Evolutionary conservation across 306 rosid genomes (phyloP).

Genomic region (Cyamopsis tetragonoloba): DNA sequence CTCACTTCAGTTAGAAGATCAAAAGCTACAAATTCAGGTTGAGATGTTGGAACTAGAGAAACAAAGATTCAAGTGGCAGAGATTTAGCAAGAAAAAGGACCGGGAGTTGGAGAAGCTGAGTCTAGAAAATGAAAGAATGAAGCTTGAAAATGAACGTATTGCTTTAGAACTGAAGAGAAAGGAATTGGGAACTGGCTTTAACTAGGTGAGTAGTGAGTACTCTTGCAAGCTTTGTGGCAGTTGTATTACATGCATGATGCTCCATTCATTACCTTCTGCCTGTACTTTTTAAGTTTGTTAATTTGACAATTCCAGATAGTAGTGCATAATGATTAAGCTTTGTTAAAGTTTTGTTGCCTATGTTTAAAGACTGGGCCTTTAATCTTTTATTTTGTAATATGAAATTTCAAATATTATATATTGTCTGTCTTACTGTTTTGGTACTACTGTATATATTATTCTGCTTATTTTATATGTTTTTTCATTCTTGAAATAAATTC

Average conservation of each 20-base stretch:
- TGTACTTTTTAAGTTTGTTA: conserved; percentile 28
- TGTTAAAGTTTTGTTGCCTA: conserved; percentile 29
- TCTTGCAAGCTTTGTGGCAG: conserved; percentile 23
- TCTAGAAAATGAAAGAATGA: conserved; percentile 79
- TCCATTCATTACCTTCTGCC: conserved; percentile 13
- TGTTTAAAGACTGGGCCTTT: conserved; percentile 22
- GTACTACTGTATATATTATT: neutral
- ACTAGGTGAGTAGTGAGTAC: conserved; percentile 32
- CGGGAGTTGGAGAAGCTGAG: conserved; percentile 78
- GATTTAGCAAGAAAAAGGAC: conserved; percentile 75
- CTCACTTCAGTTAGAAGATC: conserved; percentile 72
- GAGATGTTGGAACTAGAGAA: conserved; percentile 84
- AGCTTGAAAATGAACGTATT: conserved; percentile 77
- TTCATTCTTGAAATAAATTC: neutral
- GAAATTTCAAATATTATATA: conserved; percentile 22
- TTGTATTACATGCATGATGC: conserved; percentile 19
- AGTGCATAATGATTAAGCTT: conserved; percentile 22
- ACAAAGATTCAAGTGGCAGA: conserved; percentile 82
- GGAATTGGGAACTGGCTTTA: conserved; percentile 52
- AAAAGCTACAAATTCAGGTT: conserved; percentile 74
- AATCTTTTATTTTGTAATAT: conserved; percentile 21
- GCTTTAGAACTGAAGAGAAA: conserved; percentile 67
- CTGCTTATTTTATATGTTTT: neutral
- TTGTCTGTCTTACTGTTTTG: neutral
- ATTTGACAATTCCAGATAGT: conserved; percentile 27